Evolutionary conservation across 2,329 filamentous ascomycete genomes (phyloP).

Genomic region (Diaporthe caulivora): DNA sequence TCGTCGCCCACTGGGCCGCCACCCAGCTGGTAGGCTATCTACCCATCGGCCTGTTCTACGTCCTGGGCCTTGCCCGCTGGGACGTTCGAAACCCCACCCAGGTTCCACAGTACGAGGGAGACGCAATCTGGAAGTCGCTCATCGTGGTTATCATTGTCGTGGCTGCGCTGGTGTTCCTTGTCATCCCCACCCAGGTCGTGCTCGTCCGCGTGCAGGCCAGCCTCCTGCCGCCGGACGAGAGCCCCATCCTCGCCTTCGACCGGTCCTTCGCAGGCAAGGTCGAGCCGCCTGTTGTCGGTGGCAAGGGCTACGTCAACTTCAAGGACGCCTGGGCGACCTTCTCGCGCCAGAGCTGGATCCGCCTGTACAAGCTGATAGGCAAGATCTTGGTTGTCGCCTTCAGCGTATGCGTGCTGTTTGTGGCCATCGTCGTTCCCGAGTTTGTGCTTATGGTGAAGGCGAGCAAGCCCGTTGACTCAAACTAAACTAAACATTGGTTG

Average conservation of each 20-base stretch:
- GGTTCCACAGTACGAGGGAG: constrained; percentile 53
- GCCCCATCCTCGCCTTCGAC: constrained; percentile 92
- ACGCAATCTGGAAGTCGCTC: constrained; percentile 59
- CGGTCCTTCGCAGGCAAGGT: constrained; percentile 85
- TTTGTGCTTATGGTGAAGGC: constrained; percentile 55
- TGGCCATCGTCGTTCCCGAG: constrained; percentile 64
- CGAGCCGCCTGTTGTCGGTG: constrained; percentile 79
- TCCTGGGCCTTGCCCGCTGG: constrained; percentile 60
- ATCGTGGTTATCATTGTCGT: constrained; percentile 60
- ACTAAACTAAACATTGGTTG: not conserved
- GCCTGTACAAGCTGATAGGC: constrained; percentile 79
- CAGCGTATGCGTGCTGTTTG: constrained; percentile 60
- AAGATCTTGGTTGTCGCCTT: constrained; percentile 75
- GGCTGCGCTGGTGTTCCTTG: constrained; percentile 69
- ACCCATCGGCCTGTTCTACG: constrained; percentile 60
- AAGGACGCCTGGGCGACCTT: constrained; percentile 85
- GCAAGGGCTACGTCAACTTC: constrained; percentile 77
- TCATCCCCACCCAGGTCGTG: constrained; percentile 82
- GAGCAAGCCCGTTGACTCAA: constrained; percentile 44
- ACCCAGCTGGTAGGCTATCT: constrained; percentile 62
- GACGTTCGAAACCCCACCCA: constrained; percentile 52
- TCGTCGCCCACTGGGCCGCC: constrained; percentile 72
- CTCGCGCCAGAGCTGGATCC: constrained; percentile 76
- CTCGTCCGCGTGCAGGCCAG: constrained; percentile 89
- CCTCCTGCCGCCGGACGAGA: constrained; percentile 82